Conservation (phyloP, 1,284 basidiomycete species). For the Volvariella surrecta region DNA sequence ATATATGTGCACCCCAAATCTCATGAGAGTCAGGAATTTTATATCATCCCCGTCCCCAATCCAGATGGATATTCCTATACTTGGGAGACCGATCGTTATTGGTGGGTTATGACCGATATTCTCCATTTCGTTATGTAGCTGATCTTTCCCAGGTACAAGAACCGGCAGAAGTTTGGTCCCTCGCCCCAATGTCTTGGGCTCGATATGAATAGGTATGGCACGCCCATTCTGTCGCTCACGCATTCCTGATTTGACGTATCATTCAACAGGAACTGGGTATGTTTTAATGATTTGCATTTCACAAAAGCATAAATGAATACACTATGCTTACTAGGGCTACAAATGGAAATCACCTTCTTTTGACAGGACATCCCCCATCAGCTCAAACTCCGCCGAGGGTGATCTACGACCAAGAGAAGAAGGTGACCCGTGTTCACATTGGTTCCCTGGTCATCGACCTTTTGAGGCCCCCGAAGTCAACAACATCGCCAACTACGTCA, state of each 20-base stretch:
- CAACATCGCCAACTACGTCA: conserved; percentile 66
- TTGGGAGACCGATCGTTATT: conserved; percentile 63
- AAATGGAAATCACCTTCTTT: conserved; percentile 46
- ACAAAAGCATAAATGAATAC: not conserved
- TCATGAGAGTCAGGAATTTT: conserved; percentile 43
- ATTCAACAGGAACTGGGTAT: conserved; percentile 51
- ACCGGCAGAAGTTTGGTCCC: conserved; percentile 50
- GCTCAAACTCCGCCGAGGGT: conserved; percentile 5
- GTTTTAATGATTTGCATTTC: conserved; percentile 8
- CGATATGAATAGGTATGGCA: conserved; percentile 64
- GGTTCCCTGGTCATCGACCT: conserved; percentile 63
- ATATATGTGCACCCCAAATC: conserved; percentile 6
- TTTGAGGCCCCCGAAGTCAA: conserved; percentile 75
- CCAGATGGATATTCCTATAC: conserved; percentile 79
- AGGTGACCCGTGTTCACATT: conserved; percentile 57
- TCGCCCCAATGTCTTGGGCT: conserved; percentile 55
- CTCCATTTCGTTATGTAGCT: too few relatives aligned
- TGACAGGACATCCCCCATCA: conserved; percentile 11
- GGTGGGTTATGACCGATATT: too few relatives aligned
- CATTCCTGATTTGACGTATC: not conserved
- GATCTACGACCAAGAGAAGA: conserved; percentile 20
- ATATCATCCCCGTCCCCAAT: conserved; percentile 74
- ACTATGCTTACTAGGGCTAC: conserved; percentile 37
- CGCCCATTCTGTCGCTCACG: not conserved
- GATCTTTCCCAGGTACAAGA: conserved; percentile 52